A percentile compares a stretch with the other conserved stretches of the same genome.
Evolutionary conservation across 371 early-diverging fungal species (phyloP).

Genomic region (Mortierella sp.): DNA sequence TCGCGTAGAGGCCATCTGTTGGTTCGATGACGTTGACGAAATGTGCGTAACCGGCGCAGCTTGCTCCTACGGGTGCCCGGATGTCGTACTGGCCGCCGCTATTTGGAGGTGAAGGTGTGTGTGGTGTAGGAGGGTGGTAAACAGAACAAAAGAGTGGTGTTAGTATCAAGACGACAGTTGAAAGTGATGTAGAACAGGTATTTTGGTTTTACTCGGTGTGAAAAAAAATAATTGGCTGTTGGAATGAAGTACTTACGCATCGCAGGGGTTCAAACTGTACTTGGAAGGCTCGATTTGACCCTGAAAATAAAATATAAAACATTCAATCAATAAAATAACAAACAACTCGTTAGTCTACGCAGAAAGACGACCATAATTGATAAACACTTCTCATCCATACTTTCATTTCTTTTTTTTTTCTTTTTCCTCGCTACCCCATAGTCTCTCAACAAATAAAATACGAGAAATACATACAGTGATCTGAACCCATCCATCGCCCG

Average conservation of each 20-base stretch:
- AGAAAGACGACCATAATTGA: background rate
- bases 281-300: slow-evolving; percentile 64
- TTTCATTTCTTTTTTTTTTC: background rate
- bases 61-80: slow-evolving; percentile 57
- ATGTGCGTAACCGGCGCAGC: slow-evolving; percentile 56
- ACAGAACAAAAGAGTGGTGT: too few relatives aligned
- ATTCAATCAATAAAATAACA: background rate
- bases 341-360: background rate
- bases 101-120: background rate
- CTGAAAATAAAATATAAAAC: background rate
- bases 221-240: background rate
- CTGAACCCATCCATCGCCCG: slow-evolving; percentile 62
- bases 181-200: too few relatives aligned
- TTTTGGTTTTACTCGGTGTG: too few relatives aligned
- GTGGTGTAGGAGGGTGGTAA: background rate
- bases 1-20: slow-evolving; percentile 58
- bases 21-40: slow-evolving; percentile 64
- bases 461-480: slow-evolving; percentile 52
- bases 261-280: slow-evolving; percentile 57
- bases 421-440: background rate
- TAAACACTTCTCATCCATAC: background rate
- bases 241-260: slow-evolving; percentile 60
- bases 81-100: slow-evolving; percentile 26
- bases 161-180: too few relatives aligned
- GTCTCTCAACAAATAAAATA: background rate